Conservation (phyloP, 768 basidiomycete genomes). For the Psilocybe azurescens region DNA sequence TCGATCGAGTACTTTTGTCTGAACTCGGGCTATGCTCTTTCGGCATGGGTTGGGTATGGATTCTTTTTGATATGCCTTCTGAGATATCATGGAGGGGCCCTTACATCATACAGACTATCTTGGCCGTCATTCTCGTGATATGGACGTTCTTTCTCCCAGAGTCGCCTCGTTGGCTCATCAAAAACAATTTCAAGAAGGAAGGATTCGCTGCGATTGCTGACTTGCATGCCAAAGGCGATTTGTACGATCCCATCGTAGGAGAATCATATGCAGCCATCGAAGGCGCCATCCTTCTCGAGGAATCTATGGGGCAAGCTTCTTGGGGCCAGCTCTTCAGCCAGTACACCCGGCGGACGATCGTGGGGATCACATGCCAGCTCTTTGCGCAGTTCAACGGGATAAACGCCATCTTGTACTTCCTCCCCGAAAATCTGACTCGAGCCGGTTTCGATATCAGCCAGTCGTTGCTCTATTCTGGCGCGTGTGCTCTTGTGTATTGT, state of each 20-base stretch:
- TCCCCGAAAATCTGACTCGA: conserved; percentile 56
- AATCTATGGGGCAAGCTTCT: conserved; percentile 33
- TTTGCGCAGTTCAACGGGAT: conserved; percentile 63
- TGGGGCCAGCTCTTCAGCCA: conserved; percentile 56
- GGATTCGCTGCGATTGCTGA: conserved; percentile 60
- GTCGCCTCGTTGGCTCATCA: conserved; percentile 59
- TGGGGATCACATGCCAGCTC: conserved; percentile 61
- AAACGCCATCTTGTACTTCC: conserved; percentile 62
- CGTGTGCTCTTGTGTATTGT: conserved; percentile 53
- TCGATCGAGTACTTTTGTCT: conserved; percentile 59
- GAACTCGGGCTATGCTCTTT: conserved; percentile 53
- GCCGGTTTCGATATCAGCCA: conserved; percentile 51
- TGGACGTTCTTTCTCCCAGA: conserved; percentile 57
- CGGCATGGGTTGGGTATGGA: conserved; percentile 53
- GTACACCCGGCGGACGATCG: conserved; percentile 51
- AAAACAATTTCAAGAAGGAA: conserved; percentile 55
- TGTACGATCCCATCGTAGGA: conserved; percentile 45
- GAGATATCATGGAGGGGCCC: conserved; percentile 63
- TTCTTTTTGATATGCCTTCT: conserved; percentile 51
- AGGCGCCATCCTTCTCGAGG: conserved; percentile 37
- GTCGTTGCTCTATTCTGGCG: conserved; percentile 50
- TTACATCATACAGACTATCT: conserved; percentile 56
- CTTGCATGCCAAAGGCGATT: conserved; percentile 56
- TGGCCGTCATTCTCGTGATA: conserved; percentile 49
- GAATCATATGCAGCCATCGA: conserved; percentile 51